Evolutionary conservation across 179 eudicot genomes (phyloP).

Genomic region (Silene noctiflora): DNA sequence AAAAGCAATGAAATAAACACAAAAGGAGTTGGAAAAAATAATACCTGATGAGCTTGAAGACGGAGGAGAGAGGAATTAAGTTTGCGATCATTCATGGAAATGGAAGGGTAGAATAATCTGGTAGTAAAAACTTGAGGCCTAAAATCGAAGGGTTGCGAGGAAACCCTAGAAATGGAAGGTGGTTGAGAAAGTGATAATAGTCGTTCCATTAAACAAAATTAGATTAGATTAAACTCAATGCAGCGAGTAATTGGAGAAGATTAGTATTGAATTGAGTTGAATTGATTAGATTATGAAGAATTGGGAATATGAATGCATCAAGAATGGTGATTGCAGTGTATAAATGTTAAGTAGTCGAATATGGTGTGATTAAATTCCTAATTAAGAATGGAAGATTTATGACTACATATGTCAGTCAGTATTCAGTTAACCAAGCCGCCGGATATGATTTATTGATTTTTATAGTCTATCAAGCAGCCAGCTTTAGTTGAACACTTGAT

Average conservation of each 20-base stretch:
- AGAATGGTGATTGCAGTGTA: not conserved
- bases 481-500: too few species aligned
- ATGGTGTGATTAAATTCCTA: not conserved
- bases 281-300: not conserved
- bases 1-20: not conserved
- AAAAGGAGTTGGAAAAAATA: not conserved
- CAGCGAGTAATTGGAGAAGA: not conserved
- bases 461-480: too few species aligned
- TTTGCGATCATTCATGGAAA: slow-evolving; percentile 24
- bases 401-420: not conserved
- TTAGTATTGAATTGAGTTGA: not conserved
- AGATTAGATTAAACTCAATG: not conserved
- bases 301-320: not conserved
- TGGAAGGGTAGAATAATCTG: not conserved
- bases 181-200: not conserved
- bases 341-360: not conserved
- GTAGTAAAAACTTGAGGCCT: slow-evolving; percentile 11
- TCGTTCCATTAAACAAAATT: slow-evolving; percentile 16
- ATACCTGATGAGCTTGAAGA: slow-evolving; percentile 26
- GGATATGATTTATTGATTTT: not conserved
- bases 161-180: slow-evolving; percentile 26
- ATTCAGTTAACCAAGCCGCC: not conserved
- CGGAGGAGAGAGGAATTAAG: slow-evolving; percentile 8
- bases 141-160: slow-evolving; percentile 16
- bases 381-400: not conserved